phyloP scores from a whole-genome alignment of 2,329 filamentous ascomycete species.

The Sphaerulina populicola region DNA sequence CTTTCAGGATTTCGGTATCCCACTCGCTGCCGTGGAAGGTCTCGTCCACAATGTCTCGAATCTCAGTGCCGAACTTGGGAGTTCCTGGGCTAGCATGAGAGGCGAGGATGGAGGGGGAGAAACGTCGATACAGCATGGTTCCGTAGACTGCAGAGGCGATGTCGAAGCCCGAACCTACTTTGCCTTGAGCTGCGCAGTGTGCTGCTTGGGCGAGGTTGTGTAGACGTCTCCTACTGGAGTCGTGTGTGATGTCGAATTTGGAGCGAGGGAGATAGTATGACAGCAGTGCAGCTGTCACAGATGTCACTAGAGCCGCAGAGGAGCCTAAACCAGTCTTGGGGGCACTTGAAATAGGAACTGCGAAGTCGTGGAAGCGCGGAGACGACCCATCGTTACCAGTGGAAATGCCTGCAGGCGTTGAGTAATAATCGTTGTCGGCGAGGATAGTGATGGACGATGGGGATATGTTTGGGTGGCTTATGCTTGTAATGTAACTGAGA shows the following conservation, averaged over 20 bases:
- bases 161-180: conserved; percentile 92
- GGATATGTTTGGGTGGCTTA: conserved; percentile 48
- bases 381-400: conserved; percentile 11
- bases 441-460: conserved; percentile 75
- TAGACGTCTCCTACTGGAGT: conserved; percentile 52
- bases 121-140: conserved; percentile 83
- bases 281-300: conserved; percentile 69
- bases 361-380: conserved; percentile 65
- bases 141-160: conserved; percentile 89
- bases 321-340: conserved; percentile 96
- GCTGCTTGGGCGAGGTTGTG: conserved; percentile 92
- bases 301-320: conserved; percentile 85
- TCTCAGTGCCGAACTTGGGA: conserved; percentile 56
- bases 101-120: conserved; percentile 68
- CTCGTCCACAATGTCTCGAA: conserved; percentile 61
- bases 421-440: conserved; percentile 96
- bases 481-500: conserved; percentile 65
- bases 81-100: conserved; percentile 58
- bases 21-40: conserved; percentile 47
- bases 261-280: conserved; percentile 59
- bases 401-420: conserved; percentile 47
- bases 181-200: conserved; percentile 93
- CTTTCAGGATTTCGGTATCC: conserved; percentile 70
- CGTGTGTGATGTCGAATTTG: conserved; percentile 50
- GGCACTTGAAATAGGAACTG: conserved; percentile 63